Conservation (phyloP, 306 rosid species). For the Prunus fruticosa region DNA sequence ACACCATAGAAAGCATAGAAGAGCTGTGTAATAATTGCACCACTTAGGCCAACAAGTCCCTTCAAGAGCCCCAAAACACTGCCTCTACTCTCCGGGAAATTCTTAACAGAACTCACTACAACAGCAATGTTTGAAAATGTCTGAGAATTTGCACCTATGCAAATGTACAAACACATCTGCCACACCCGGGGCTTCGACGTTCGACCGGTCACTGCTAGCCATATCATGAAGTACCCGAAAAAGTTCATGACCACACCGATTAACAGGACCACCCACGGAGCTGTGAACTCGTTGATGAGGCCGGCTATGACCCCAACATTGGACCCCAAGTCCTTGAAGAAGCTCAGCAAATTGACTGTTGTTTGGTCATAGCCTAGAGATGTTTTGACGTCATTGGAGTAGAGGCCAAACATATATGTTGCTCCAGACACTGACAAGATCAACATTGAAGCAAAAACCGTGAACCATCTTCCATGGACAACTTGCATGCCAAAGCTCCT, state of each 20-base stretch:
- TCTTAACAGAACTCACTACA: constrained; percentile 55
- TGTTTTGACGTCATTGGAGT: constrained; percentile 50
- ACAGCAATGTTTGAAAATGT: constrained; percentile 62
- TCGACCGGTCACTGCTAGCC: constrained; percentile 55
- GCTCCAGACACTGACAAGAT: constrained; percentile 69
- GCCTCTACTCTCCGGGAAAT: constrained; percentile 66
- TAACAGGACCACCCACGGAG: constrained; percentile 59
- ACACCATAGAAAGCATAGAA: constrained; percentile 55
- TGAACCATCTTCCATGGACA: constrained; percentile 67
- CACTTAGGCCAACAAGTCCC: constrained; percentile 74
- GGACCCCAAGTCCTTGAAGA: constrained; percentile 75
- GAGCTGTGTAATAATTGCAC: constrained; percentile 60
- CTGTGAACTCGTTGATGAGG: constrained; percentile 56
- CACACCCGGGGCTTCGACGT: constrained; percentile 47
- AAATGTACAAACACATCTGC: constrained; percentile 80
- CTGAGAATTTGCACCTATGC: constrained; percentile 69
- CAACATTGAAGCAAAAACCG: constrained; percentile 54
- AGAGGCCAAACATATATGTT: constrained; percentile 58
- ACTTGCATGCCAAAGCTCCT: constrained; percentile 29
- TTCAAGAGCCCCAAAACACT: constrained; percentile 63
- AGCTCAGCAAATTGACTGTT: constrained; percentile 66
- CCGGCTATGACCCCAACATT: constrained; percentile 60
- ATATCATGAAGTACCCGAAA: constrained; percentile 73
- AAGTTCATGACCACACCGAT: constrained; percentile 64
- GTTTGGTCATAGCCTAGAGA: constrained; percentile 73